phyloP scores from a whole-genome alignment of 2,329 filamentous ascomycete species.

The Fusarium lateritium region DNA sequence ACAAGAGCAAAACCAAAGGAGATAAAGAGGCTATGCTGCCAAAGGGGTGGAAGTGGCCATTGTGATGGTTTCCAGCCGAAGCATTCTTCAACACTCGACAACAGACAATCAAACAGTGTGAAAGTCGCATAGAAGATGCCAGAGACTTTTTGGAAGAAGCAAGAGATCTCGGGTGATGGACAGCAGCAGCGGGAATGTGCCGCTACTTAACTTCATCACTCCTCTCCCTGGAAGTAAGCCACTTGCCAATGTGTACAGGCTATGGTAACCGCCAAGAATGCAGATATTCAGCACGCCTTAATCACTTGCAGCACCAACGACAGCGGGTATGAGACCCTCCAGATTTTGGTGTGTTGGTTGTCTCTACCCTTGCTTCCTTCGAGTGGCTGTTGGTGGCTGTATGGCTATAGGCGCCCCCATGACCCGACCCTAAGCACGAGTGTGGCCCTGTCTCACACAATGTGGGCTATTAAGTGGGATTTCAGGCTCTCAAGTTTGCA shows the following conservation, averaged over 20 bases:
- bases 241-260: not conserved
- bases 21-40: not conserved
- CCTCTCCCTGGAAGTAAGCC: slow-evolving; percentile 2
- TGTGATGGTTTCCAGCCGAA: not conserved
- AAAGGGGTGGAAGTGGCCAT: not conserved
- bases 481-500: not conserved
- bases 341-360: not conserved
- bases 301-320: not conserved
- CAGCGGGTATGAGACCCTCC: slow-evolving; percentile 7
- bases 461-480: not conserved
- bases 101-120: not conserved
- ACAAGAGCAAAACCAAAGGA: not conserved
- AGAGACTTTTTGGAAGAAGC: not conserved
- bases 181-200: not conserved
- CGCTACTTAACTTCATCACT: slow-evolving; percentile 16
- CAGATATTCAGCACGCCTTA: not conserved
- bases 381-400: slow-evolving; percentile 9
- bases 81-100: not conserved
- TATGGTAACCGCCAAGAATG: not conserved
- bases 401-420: slow-evolving; percentile 1
- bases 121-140: not conserved
- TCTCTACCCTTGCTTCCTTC: slow-evolving; percentile 3
- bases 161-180: slow-evolving; percentile 2
- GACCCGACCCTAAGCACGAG: not conserved
- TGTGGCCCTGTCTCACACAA: not conserved